Conservation (phyloP, 2,329 filamentous ascomycete species). For the Aspergillus sp. region DNA sequence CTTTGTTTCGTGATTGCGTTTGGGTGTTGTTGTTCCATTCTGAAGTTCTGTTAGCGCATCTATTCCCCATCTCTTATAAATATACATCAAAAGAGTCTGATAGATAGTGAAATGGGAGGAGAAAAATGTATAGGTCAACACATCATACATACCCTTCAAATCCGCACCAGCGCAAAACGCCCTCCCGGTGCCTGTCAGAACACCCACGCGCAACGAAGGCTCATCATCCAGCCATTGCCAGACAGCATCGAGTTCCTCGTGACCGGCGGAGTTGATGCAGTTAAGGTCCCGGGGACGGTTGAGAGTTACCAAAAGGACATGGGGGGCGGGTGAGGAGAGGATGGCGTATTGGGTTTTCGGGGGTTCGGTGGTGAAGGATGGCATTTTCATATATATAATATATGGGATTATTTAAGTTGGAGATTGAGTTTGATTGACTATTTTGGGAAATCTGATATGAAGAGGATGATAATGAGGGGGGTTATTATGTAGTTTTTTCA, state of each 20-base stretch:
- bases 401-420: no score
- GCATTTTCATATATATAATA: no score
- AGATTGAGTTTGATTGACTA: no score
- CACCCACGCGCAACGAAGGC: slow-evolving; percentile 33
- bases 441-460: no score
- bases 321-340: slow-evolving; percentile 33
- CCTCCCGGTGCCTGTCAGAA: slow-evolving; percentile 39
- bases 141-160: slow-evolving; percentile 25
- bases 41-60: slow-evolving; percentile 4
- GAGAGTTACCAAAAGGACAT: slow-evolving; percentile 42
- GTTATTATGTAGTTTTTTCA: no score
- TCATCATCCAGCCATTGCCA: slow-evolving; percentile 41
- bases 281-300: slow-evolving; percentile 37
- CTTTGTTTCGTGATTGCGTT: slow-evolving; percentile 22
- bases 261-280: slow-evolving; percentile 33
- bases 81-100: no score
- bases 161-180: slow-evolving; percentile 44
- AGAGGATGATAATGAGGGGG: no score
- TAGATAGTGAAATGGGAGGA: no score
- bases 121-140: no score
- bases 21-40: slow-evolving; percentile 11
- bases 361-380: no score
- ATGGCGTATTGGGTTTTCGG: neutral
- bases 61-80: slow-evolving; percentile 23
- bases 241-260: slow-evolving; percentile 35